Percentiles rank a stretch among this genome's conserved stretches.
These are phyloP conservation scores for Leccinum subfulvum DNA, from an alignment of 1,284 basidiomycete species.

Conservation along the genomic window DNA sequence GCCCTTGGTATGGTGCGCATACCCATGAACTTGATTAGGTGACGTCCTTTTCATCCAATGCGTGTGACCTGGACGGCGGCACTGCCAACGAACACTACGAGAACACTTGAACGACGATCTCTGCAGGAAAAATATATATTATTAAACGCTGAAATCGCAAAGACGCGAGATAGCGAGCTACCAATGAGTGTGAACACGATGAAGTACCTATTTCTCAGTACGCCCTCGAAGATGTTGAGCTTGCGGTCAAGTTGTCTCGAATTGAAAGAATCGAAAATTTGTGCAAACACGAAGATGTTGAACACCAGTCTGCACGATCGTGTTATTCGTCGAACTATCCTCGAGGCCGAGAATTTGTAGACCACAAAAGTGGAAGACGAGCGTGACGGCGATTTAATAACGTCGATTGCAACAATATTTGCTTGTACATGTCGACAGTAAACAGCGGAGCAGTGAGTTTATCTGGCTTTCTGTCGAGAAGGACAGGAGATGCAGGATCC, in stretches of 20 bases:
- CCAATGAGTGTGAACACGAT: conserved; percentile 84
- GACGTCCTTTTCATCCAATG: conserved; percentile 40
- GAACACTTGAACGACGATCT: conserved; percentile 79
- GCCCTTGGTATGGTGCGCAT: no score
- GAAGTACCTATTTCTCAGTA: conserved; percentile 84
- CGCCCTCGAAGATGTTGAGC: conserved; percentile 88
- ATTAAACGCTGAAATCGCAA: background rate
- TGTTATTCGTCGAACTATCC: conserved; percentile 41
- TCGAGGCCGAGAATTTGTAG: conserved; percentile 66
- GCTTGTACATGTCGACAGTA: conserved; percentile 91
- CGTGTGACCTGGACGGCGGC: conserved; percentile 88
- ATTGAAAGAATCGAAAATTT: conserved; percentile 95
- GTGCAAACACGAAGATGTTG: conserved; percentile 96
- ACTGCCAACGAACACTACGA: conserved; percentile 91
- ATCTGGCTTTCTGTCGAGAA: conserved; percentile 90
- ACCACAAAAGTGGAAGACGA: conserved; percentile 90
- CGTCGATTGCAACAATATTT: conserved; percentile 86
- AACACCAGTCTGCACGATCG: conserved; percentile 88
- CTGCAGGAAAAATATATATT: conserved; percentile 38
- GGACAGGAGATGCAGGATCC: conserved; percentile 81
- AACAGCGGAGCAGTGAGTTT: conserved; percentile 87
- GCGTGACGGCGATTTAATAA: conserved; percentile 88
- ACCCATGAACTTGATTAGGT: no score
- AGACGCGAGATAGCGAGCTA: conserved; percentile 33
- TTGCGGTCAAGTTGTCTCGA: conserved; percentile 83